phyloP scores from a whole-genome alignment of 75 land plant species.

The Sequoiadendron giganteum region DNA sequence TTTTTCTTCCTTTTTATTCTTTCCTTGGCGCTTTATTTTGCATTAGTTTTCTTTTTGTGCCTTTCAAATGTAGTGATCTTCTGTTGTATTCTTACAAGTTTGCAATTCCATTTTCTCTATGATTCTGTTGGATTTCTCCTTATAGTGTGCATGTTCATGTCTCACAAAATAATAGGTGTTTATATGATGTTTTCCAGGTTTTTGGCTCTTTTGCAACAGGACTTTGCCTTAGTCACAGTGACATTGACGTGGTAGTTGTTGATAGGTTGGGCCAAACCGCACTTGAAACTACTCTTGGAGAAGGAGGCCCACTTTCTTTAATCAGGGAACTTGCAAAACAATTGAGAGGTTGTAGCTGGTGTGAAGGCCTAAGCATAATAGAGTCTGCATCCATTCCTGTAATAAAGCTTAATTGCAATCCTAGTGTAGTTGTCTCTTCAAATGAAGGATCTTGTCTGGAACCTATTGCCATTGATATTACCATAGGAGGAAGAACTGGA shows the following conservation, averaged over 20 bases:
- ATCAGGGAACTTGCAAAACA: constrained; percentile 32
- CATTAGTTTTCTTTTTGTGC: neutral
- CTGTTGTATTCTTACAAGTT: neutral
- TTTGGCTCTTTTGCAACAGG: constrained; percentile 54
- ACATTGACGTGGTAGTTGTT: constrained; percentile 45
- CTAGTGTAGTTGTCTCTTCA: neutral
- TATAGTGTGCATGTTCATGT: neutral
- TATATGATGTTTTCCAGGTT: constrained; percentile 24
- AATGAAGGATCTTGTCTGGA: constrained; percentile 10
- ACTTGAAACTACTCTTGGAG: constrained; percentile 13
- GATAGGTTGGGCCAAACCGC: constrained; percentile 18
- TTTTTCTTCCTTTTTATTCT: neutral
- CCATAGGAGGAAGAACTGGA: constrained; percentile 26
- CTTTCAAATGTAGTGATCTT: neutral
- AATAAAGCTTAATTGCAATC: constrained; percentile 35
- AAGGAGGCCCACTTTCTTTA: constrained; percentile 13
- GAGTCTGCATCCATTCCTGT: constrained; percentile 50
- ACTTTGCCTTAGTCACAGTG: constrained; percentile 46
- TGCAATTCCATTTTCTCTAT: neutral
- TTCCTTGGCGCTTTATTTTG: neutral
- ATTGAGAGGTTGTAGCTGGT: constrained; percentile 33
- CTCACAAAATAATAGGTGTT: neutral
- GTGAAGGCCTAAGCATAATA: constrained; percentile 28
- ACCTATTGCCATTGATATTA: constrained; percentile 41
- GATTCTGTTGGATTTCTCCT: neutral